Conservation (phyloP, 202 grass and related monocot species). For the Brachypodium distachyon region DNA sequence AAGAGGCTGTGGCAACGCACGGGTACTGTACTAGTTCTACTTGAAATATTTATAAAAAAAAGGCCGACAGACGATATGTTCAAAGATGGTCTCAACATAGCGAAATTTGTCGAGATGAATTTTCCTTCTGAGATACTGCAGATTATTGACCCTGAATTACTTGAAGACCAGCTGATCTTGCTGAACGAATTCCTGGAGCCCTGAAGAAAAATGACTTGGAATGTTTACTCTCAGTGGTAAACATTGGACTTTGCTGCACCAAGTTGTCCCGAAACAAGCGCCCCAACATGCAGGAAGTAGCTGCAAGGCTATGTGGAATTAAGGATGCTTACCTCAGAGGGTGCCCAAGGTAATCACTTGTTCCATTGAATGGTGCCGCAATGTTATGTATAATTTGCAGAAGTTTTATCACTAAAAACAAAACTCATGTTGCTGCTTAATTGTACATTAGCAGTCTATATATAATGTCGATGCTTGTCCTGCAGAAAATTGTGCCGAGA, state of each 20-base stretch:
- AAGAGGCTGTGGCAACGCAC: not conserved
- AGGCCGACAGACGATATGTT: not conserved
- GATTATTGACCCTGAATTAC: slow-evolving; percentile 3
- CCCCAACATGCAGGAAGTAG: not conserved
- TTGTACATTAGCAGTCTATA: too few species aligned
- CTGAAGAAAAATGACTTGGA: not conserved
- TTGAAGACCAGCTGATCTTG: too few species aligned
- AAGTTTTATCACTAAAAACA: too few species aligned
- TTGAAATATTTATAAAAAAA: not conserved
- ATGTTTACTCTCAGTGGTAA: not conserved
- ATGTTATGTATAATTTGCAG: too few species aligned
- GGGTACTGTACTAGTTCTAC: not conserved
- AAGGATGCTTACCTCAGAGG: not conserved
- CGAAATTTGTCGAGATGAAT: not conserved
- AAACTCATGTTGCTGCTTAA: too few species aligned
- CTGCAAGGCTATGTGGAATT: not conserved
- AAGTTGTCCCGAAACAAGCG: not conserved
- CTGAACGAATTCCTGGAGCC: not conserved
- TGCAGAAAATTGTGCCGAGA: too few species aligned
- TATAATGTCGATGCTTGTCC: too few species aligned
- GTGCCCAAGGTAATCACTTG: not conserved
- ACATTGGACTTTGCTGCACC: slow-evolving; percentile 6
- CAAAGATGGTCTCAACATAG: not conserved
- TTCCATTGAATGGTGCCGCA: too few species aligned
- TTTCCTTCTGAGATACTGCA: not conserved